A percentile compares a stretch with the other conserved stretches of the same genome.
Evolutionary conservation across 345 rosid genomes (phyloP).

Genomic region (Microthlaspi erraticum): DNA sequence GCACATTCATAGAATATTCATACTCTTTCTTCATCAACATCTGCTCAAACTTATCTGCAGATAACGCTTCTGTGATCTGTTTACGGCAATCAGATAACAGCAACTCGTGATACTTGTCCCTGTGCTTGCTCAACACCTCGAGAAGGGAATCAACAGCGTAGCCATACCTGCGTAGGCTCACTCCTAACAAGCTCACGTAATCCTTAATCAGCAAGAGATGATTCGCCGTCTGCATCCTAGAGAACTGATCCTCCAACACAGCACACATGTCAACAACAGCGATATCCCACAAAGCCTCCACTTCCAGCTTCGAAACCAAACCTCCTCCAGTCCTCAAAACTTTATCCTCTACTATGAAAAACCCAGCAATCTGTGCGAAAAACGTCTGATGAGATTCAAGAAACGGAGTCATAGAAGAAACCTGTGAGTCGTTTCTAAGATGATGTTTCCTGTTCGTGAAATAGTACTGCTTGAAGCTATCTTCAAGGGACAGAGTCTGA

Average conservation of each 20-base stretch:
- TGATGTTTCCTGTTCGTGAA: conserved; percentile 93
- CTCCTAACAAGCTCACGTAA: conserved; percentile 94
- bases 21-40: conserved; percentile 98
- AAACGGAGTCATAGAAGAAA: conserved; percentile 94
- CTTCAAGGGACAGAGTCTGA: conserved; percentile 84
- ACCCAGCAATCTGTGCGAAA: conserved; percentile 96
- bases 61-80: conserved; percentile 86
- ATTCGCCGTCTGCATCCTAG: conserved; percentile 98
- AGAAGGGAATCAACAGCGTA: conserved; percentile 86
- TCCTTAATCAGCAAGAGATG: conserved; percentile 94
- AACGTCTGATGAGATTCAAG: conserved; percentile 98
- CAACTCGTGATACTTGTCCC: conserved; percentile 93
- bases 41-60: conserved; percentile 97
- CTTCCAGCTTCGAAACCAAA: conserved; percentile 81
- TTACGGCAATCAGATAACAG: conserved; percentile 91
- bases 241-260: conserved; percentile 96
- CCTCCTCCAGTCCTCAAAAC: conserved; percentile 90
- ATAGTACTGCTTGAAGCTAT: conserved; percentile 85
- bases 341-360: conserved; percentile 90
- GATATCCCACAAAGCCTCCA: conserved; percentile 92
- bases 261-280: conserved; percentile 97
- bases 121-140: conserved; percentile 90
- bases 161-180: conserved; percentile 85
- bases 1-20: conserved; percentile 97
- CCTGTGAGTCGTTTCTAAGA: conserved; percentile 95